Evolutionary conservation across 192 early-diverging fungal species (phyloP).

Genomic region (Paraglomus occultum): DNA sequence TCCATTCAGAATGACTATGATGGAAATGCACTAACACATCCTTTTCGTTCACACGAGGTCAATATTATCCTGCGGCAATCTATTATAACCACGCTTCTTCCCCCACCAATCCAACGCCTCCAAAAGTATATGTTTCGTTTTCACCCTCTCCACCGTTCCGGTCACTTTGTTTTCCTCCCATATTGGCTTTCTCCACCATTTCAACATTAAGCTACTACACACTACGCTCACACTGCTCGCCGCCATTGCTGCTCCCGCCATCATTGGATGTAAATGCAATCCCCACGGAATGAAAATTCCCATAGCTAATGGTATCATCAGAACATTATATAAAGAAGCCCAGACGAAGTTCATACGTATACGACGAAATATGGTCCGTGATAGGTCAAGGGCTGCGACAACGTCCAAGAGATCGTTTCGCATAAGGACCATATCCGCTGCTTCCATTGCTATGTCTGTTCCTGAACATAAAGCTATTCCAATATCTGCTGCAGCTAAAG

Average conservation of each 20-base stretch:
- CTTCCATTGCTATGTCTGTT: constrained; percentile 95
- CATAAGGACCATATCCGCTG: constrained; percentile 92
- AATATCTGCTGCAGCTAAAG: constrained; percentile 79
- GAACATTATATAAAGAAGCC: constrained; percentile 87
- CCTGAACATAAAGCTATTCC: constrained; percentile 89
- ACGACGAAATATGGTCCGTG: constrained; percentile 77
- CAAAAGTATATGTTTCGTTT: not conserved
- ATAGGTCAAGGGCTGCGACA: constrained; percentile 82
- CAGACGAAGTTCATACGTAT: constrained; percentile 87
- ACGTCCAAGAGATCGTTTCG: constrained; percentile 83
- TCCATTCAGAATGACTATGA: too few relatives aligned
- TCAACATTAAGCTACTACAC: constrained; percentile 80
- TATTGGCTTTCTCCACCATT: constrained; percentile 54
- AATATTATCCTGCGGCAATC: too few relatives aligned
- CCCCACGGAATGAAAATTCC: constrained; percentile 87
- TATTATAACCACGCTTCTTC: too few relatives aligned
- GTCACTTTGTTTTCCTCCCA: constrained; percentile 28
- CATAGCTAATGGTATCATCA: constrained; percentile 94
- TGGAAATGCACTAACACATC: too few relatives aligned
- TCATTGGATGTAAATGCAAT: constrained; percentile 81
- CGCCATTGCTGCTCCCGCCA: constrained; percentile 94
- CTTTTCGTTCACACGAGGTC: too few relatives aligned
- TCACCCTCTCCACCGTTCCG: not conserved
- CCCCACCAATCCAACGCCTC: not conserved
- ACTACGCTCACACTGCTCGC: constrained; percentile 92